Evolutionary conservation across 768 basidiomycete genomes (phyloP), one percentile per base, ranked within the genome.

Genomic region (Lentinula aciculospora): DNA sequence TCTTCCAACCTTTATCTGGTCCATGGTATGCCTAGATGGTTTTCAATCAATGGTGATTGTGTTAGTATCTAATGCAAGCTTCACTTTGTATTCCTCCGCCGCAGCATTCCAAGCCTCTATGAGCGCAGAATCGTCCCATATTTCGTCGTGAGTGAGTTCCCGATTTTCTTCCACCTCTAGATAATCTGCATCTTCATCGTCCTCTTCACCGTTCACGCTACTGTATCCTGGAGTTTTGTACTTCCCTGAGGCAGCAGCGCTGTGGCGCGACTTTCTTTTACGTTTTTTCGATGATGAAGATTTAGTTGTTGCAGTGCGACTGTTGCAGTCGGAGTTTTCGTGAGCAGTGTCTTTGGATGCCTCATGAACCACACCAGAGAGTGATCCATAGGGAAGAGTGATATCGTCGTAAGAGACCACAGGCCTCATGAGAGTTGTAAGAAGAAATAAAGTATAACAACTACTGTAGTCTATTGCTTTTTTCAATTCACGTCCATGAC

Each of bases 101-200:
- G 91, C 91, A 59, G 90, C 85, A 67, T 92, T 80, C 91, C 91
- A 92, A 19, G 91, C 91, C 53, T 88, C 79, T 45, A 93, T 81
- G 61, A 93, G 78, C 3, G 87, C 88, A 34, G 88, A 86, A 67
- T 93, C 91, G 62, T 93, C 91, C 91, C 91, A 93, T 36, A 91
- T 84, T 64, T 93, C 90, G 48, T 84, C 80, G 32, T 86, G 79
- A 8, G 85, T 82, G 58, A 91, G 76, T 56, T 83, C 76, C 27
- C 85, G 77, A 61, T 85, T 84, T 64, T 86, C 82, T 31, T 78
- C 76, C 71, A 73, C 4, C 25, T 57, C 45, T 25, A 57, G 21
- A 64, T 64, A 15, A 5, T 68, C 70, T 17, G 63, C 70, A 25
- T 57, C 68, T 9, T 64, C 66, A 23, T 67, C 63, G 1, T 61